A percentile compares a stretch with the other conserved stretches of the same genome.
These are phyloP conservation scores for Apiotrichum domesticum DNA, from an alignment of 1,284 basidiomycete species.

Conservation along the genomic window DNA sequence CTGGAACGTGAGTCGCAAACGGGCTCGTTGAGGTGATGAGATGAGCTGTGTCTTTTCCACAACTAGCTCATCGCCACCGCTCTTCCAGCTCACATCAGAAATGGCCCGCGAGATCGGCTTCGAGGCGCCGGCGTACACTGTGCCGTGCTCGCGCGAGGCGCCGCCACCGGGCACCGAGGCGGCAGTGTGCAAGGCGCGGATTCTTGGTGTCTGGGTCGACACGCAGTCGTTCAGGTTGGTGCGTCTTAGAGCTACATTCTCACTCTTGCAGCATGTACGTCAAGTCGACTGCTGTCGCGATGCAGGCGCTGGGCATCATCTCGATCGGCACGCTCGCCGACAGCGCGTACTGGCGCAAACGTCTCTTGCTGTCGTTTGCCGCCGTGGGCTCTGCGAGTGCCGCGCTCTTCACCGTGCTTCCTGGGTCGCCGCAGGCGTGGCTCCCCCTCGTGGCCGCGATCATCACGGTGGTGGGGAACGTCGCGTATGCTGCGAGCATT, in stretches of 20 bases:
- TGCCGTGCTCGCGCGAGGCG: constrained; percentile 23
- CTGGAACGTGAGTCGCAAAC: constrained; percentile 34
- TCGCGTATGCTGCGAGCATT: constrained; percentile 71
- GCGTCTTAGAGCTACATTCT: background rate
- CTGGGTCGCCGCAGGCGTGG: constrained; percentile 62
- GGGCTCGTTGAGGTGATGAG: too few relatives aligned
- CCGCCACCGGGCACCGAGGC: constrained; percentile 7
- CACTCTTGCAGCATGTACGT: constrained; percentile 65
- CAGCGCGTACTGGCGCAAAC: constrained; percentile 69
- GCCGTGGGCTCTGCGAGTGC: constrained; percentile 61
- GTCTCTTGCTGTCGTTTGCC: constrained; percentile 68
- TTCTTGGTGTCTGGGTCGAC: constrained; percentile 66
- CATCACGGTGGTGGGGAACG: constrained; percentile 67
- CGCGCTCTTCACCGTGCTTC: constrained; percentile 63
- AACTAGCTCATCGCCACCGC: too few relatives aligned
- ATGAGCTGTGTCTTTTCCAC: too few relatives aligned
- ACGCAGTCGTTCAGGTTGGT: constrained; percentile 77
- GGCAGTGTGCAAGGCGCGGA: constrained; percentile 33
- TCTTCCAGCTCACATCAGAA: constrained; percentile 17
- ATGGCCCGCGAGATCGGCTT: constrained; percentile 43
- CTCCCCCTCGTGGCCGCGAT: constrained; percentile 59
- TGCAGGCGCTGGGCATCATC: constrained; percentile 83
- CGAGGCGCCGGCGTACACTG: constrained; percentile 27
- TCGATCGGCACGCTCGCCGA: constrained; percentile 84
- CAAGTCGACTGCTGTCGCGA: constrained; percentile 72